These are phyloP conservation scores for Ceratocystiopsis brevicomis DNA, from an alignment of 2,329 filamentous ascomycete species.

Conservation along the genomic window DNA sequence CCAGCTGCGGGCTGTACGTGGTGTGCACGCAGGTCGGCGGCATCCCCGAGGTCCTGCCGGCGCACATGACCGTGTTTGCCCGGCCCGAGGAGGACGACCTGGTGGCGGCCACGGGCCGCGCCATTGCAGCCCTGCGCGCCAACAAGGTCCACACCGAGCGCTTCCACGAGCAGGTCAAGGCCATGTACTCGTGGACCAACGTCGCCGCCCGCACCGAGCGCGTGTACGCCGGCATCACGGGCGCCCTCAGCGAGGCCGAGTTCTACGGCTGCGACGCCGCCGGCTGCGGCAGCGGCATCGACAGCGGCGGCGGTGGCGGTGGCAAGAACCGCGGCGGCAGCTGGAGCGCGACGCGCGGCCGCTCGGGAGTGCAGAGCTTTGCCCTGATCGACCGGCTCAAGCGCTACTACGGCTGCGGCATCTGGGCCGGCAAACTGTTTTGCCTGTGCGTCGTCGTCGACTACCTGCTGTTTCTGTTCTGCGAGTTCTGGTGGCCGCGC, in stretches of 20 bases:
- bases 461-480: constrained; percentile 72
- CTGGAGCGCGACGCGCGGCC: constrained; percentile 52
- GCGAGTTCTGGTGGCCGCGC: constrained; percentile 74
- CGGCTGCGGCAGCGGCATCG: neutral
- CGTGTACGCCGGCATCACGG: constrained; percentile 85
- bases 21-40: constrained; percentile 93
- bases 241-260: constrained; percentile 65
- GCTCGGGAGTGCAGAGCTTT: constrained; percentile 60
- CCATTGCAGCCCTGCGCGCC: constrained; percentile 68
- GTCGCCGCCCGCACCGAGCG: constrained; percentile 85
- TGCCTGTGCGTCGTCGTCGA: constrained; percentile 89
- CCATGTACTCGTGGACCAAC: constrained; percentile 98
- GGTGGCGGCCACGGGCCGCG: constrained; percentile 71
- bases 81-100: constrained; percentile 93
- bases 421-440: constrained; percentile 96
- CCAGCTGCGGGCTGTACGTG: constrained; percentile 86
- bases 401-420: constrained; percentile 91
- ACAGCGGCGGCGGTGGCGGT: neutral
- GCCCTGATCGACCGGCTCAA: constrained; percentile 89
- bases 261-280: constrained; percentile 61
- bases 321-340: constrained; percentile 18
- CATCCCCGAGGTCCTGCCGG: constrained; percentile 87
- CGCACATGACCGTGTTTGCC: constrained; percentile 94
- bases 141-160: constrained; percentile 79
- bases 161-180: constrained; percentile 92